Percentiles rank a stretch among this genome's conserved stretches.
phyloP scores from a whole-genome alignment of 2,329 filamentous ascomycete genomes.

The Dryadomyces quercus-mongolicae region DNA sequence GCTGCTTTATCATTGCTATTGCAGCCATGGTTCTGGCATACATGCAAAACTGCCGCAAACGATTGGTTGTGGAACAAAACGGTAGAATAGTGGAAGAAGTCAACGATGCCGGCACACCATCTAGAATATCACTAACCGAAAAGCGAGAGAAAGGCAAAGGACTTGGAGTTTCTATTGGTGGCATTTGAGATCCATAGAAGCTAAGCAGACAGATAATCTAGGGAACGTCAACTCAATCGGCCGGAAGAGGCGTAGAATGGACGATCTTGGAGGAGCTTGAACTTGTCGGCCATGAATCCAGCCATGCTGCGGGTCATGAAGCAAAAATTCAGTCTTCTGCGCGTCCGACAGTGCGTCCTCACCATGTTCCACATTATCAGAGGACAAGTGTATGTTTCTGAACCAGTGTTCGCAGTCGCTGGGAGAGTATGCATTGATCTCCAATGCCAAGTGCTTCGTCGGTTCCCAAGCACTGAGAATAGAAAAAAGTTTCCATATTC shows the following conservation, averaged over 20 bases:
- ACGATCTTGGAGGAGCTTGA: constrained; percentile 12
- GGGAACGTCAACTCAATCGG: constrained; percentile 4
- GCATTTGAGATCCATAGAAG: too few relatives aligned
- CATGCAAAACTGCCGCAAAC: neutral
- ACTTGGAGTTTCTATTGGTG: too few relatives aligned
- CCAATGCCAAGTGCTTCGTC: constrained; percentile 17
- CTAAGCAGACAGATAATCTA: too few relatives aligned
- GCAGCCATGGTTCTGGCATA: neutral
- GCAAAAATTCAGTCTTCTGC: neutral
- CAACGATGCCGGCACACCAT: too few relatives aligned
- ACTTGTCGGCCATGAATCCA: constrained; percentile 18
- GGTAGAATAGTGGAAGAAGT: too few relatives aligned
- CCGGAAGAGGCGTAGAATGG: constrained; percentile 17
- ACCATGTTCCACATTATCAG: constrained; percentile 11
- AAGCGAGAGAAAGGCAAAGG: too few relatives aligned
- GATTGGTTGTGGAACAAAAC: neutral
- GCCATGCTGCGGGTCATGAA: constrained; percentile 19
- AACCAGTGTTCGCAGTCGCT: constrained; percentile 24
- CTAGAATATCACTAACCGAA: too few relatives aligned
- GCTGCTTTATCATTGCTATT: neutral
- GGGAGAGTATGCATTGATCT: constrained; percentile 21
- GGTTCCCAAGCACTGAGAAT: constrained; percentile 20
- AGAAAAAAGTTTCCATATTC: constrained; percentile 17
- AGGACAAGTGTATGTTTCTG: constrained; percentile 16
- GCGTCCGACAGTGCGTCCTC: constrained; percentile 5